Evolutionary conservation across 1,284 basidiomycete species (phyloP).

Genomic region (Cystobasidiaceae sp.): DNA sequence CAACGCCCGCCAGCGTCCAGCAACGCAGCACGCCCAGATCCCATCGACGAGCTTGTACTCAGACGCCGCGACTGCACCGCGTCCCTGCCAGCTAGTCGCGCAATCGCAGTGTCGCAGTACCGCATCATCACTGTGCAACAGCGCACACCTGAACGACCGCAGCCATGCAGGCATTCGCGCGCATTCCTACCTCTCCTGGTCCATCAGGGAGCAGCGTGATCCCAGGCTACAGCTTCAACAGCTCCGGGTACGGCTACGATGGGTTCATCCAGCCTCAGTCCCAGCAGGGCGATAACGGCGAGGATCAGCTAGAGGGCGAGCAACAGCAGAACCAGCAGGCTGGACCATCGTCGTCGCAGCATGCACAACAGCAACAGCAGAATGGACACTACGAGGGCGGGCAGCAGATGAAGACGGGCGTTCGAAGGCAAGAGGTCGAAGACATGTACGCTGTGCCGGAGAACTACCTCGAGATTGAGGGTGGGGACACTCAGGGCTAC

Average conservation of each 20-base stretch:
- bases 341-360: no score
- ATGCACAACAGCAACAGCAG: background rate
- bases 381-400: background rate
- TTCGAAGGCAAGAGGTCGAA: constrained; percentile 15
- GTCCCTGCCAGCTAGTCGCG: no score
- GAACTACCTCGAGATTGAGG: constrained; percentile 94
- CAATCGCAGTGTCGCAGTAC: no score
- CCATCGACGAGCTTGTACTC: no score
- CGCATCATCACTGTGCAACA: no score
- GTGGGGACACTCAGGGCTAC: no score
- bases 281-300: background rate
- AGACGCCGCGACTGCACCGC: no score
- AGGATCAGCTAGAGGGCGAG: background rate
- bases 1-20: no score
- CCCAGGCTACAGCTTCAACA: constrained; percentile 28
- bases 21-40: no score
- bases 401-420: constrained; percentile 13
- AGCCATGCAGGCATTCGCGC: constrained; percentile 28
- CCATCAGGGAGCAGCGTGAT: constrained; percentile 3
- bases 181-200: constrained; percentile 12
- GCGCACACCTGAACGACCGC: background rate
- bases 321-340: no score
- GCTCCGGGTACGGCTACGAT: constrained; percentile 17
- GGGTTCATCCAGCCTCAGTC: constrained; percentile 21
- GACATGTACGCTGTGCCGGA: constrained; percentile 53